Evolutionary conservation across 306 rosid species (phyloP).

Genomic region (Begonia masoniana): DNA sequence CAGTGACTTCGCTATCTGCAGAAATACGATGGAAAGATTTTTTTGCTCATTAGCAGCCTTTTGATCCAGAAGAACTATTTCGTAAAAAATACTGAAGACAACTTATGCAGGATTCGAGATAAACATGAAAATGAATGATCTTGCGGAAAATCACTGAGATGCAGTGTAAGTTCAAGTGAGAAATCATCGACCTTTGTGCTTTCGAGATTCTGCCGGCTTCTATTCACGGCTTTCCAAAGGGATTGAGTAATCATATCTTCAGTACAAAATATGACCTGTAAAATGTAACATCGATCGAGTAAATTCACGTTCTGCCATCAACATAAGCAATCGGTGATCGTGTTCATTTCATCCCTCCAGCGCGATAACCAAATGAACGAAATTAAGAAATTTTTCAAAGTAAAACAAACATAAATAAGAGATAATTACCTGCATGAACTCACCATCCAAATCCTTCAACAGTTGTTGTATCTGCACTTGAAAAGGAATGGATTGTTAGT

Average conservation of each 20-base stretch:
- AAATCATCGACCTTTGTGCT: constrained; percentile 36
- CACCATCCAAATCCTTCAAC: constrained; percentile 72
- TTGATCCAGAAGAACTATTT: neutral
- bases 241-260: constrained; percentile 68
- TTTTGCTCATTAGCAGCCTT: neutral
- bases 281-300: neutral
- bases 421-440: constrained; percentile 61
- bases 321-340: no score
- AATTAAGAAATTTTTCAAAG: neutral
- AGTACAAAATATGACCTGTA: constrained; percentile 62
- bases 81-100: neutral
- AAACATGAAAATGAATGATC: neutral
- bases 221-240: constrained; percentile 78
- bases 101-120: neutral
- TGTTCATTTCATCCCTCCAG: no score
- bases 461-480: constrained; percentile 61
- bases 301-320: no score
- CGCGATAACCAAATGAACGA: neutral
- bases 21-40: constrained; percentile 2
- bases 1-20: constrained; percentile 57
- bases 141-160: no score
- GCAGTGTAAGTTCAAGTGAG: constrained; percentile 6
- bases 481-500: constrained; percentile 3
- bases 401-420: constrained; percentile 5
- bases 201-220: constrained; percentile 43